Base-by-base conservation (phyloP, 352 stramenopile species). In the Phytophthora pisi region DNA sequence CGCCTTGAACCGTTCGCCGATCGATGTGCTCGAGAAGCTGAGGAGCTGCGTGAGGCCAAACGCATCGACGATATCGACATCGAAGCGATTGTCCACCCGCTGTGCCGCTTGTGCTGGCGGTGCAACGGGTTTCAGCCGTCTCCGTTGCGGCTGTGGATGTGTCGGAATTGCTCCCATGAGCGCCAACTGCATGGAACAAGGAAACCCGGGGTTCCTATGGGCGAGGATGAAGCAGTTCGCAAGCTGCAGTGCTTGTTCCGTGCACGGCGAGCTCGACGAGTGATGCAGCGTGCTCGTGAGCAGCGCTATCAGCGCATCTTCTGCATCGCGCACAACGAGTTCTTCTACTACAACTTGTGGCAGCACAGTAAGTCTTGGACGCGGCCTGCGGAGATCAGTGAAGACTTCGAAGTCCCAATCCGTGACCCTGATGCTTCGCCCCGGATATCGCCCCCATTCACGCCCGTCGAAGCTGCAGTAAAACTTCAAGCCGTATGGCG, bases 341-440 rank as follows among this genome's bases (percentile, higher is more conserved):
- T 94, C 54, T 94, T 94, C 64, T 91, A 82, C 66, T 92, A 89
- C 75, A 91, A 94, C 50, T 55, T 84, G 13, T 92, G 84, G 84
- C 74, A 73, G 5, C 64, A 67, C 18, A 61, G 45, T 5, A 79
- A 79, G 18, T 79, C 82, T 4, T 94, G 86, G 86, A 23, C 72
- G 8, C 79, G 71, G 7, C 86, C 86, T 10, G 15, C 0, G 8
- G 68, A 81, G 11, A 52, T 94, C 24, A 66, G 69, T 2, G 34
- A 66, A 16, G 58, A 86, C 16, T 58, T 89, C 2, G 82, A 91
- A 18, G 75, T 91, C 38, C 82, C 84, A 10, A 91, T 94, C 11
- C 82, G 86, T 20, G 86, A 94, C 62, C 86, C 86, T 0, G 86
- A 94, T 49, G 72, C 77, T 26, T 57, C 75, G 18, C 82, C 77